A percentile compares a stretch with the other conserved stretches of the same genome.
These are phyloP conservation scores for Hypoxylon fragiforme DNA, from an alignment of 495 filamentous ascomycete genomes.

Conservation along the genomic window DNA sequence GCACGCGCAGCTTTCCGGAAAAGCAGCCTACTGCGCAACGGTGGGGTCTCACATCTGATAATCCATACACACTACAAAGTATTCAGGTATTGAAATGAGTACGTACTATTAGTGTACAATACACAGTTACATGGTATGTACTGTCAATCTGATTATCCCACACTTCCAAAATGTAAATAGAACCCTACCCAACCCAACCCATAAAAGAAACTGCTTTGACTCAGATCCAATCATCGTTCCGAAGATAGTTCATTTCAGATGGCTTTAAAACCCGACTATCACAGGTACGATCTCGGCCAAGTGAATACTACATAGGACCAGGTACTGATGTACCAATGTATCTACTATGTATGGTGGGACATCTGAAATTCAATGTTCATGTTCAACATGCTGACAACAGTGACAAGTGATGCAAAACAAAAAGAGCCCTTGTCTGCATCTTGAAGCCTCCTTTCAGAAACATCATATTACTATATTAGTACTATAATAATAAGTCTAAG, in stretches of 20 bases:
- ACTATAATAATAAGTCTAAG: no score
- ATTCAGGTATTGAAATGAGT: no score
- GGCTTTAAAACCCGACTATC: conserved; percentile 20
- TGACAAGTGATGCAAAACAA: background rate
- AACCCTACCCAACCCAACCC: conserved; percentile 5
- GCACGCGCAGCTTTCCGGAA: conserved; percentile 23
- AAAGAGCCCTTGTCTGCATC: background rate
- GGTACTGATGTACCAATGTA: no score
- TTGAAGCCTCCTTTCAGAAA: background rate
- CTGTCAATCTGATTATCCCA: no score
- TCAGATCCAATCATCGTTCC: conserved; percentile 28
- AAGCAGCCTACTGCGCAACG: conserved; percentile 29
- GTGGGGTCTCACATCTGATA: conserved; percentile 28
- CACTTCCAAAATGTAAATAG: background rate
- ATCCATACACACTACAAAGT: background rate
- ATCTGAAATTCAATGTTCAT: background rate
- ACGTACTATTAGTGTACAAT: no score
- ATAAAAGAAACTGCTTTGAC: conserved; percentile 17
- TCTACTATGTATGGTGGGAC: no score
- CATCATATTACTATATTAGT: no score
- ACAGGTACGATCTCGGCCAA: conserved; percentile 34
- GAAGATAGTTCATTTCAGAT: conserved; percentile 19
- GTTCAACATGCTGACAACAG: background rate
- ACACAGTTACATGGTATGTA: no score
- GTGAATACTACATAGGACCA: conserved; percentile 9